phyloP scores from a whole-genome alignment of 768 basidiomycete species.

The Mycena latifolia region DNA sequence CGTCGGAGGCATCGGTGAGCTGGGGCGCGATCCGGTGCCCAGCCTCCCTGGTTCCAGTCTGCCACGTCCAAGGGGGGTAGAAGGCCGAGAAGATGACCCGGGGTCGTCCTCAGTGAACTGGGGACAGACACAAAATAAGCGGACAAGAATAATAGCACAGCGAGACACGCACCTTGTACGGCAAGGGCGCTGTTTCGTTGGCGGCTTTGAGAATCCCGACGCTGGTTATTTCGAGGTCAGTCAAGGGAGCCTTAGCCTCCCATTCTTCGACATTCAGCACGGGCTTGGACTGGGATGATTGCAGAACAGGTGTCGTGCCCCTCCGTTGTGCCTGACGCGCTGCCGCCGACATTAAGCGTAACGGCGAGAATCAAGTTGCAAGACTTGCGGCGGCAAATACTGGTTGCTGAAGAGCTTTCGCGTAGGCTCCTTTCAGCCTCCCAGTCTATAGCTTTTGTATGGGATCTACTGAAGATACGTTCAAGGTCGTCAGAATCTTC shows the following conservation, averaged over 20 bases:
- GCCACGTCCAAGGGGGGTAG: slow-evolving; percentile 51
- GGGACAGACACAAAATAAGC: slow-evolving; percentile 42
- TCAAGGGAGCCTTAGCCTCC: slow-evolving; percentile 86
- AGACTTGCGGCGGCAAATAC: no score
- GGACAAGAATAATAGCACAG: neutral
- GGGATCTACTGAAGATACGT: no score
- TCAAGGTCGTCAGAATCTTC: no score
- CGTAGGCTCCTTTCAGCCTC: no score
- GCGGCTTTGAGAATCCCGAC: slow-evolving; percentile 73
- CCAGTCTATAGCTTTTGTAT: no score
- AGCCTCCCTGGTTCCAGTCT: slow-evolving; percentile 37
- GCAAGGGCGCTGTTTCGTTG: slow-evolving; percentile 71
- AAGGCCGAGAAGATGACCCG: slow-evolving; percentile 44
- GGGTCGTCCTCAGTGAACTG: slow-evolving; percentile 37
- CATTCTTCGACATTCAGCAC: slow-evolving; percentile 88
- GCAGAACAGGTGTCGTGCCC: slow-evolving; percentile 22
- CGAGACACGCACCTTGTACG: slow-evolving; percentile 72
- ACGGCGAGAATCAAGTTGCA: no score
- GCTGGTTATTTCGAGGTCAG: slow-evolving; percentile 75
- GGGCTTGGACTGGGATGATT: slow-evolving; percentile 48
- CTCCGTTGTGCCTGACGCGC: slow-evolving; percentile 29
- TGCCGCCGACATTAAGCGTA: neutral
- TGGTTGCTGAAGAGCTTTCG: no score
- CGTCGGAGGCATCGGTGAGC: slow-evolving; percentile 29
- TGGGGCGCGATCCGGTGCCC: slow-evolving; percentile 27